A percentile compares a stretch with the other conserved stretches of the same genome.
Evolutionary conservation across 352 stramenopile genomes (phyloP).

Genomic region (Phytophthora macrochlamydospora): DNA sequence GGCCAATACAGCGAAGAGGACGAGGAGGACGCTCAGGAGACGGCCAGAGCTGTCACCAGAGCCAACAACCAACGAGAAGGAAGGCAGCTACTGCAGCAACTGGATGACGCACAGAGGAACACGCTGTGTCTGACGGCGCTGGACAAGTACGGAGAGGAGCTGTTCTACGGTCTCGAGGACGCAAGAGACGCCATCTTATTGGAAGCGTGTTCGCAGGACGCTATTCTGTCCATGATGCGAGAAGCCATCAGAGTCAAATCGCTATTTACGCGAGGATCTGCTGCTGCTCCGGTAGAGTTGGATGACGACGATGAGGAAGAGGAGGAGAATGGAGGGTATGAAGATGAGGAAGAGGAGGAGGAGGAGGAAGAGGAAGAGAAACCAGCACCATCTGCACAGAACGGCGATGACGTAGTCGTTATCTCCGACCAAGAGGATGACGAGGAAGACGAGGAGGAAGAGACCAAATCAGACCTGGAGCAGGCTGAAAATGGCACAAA

Average conservation of each 20-base stretch:
- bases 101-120: constrained; percentile 60
- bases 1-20: constrained; percentile 33
- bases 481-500: constrained; percentile 2
- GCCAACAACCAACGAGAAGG: constrained; percentile 61
- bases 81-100: constrained; percentile 46
- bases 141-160: constrained; percentile 71
- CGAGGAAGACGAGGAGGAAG: constrained; percentile 24
- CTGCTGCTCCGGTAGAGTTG: constrained; percentile 56
- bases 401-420: constrained; percentile 49
- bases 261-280: constrained; percentile 55
- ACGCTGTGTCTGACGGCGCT: constrained; percentile 64
- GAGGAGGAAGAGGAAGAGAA: constrained; percentile 35
- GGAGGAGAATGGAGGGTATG: constrained; percentile 22
- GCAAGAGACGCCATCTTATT: constrained; percentile 67
- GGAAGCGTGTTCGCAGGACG: constrained; percentile 62
- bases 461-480: constrained; percentile 1
- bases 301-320: constrained; percentile 63
- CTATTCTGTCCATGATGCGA: constrained; percentile 56
- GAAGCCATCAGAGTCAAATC: constrained; percentile 59
- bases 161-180: constrained; percentile 65
- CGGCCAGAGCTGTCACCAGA: constrained; percentile 31
- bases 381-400: constrained; percentile 11
- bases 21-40: constrained; percentile 41
- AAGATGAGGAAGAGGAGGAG: constrained; percentile 39
- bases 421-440: constrained; percentile 58